Evolutionary conservation across 108 stramenopile species (phyloP).

Genomic region (Nannochloropsis oceanica): DNA sequence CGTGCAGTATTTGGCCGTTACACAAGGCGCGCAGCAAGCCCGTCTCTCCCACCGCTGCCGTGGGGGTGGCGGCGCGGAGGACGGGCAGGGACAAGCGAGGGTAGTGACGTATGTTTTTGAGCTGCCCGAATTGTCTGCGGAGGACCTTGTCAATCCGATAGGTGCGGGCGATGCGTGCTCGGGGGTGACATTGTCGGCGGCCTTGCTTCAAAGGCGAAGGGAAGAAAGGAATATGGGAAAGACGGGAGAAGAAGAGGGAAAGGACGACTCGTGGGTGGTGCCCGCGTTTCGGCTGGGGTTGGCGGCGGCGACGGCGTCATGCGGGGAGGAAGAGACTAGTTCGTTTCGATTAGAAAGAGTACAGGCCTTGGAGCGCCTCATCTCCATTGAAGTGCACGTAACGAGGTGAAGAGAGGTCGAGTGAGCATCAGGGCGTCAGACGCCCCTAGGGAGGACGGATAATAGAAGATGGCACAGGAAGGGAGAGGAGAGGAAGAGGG

Average conservation of each 20-base stretch:
- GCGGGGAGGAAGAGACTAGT: neutral
- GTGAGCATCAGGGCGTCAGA: too few relatives aligned
- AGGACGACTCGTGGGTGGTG: neutral
- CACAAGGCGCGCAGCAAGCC: neutral
- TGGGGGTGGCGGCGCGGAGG: neutral
- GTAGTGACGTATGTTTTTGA: neutral
- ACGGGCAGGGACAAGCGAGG: neutral
- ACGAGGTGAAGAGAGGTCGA: neutral
- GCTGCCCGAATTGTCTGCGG: neutral
- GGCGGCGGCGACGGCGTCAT: neutral
- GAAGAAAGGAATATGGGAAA: neutral
- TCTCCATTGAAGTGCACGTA: neutral
- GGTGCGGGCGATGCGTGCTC: neutral
- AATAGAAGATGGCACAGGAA: too few relatives aligned
- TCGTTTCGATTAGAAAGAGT: neutral
- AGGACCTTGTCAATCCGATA: neutral
- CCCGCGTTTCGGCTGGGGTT: neutral
- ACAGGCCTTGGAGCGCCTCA: neutral
- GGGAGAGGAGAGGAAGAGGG: too few relatives aligned
- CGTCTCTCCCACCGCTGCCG: neutral
- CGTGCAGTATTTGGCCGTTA: neutral
- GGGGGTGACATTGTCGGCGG: neutral
- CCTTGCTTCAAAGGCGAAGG: neutral
- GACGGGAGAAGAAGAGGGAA: neutral
- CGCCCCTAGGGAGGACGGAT: too few relatives aligned